Base-by-base conservation (phyloP, 257 asterid species). In the Nicotiana otophora region DNA sequence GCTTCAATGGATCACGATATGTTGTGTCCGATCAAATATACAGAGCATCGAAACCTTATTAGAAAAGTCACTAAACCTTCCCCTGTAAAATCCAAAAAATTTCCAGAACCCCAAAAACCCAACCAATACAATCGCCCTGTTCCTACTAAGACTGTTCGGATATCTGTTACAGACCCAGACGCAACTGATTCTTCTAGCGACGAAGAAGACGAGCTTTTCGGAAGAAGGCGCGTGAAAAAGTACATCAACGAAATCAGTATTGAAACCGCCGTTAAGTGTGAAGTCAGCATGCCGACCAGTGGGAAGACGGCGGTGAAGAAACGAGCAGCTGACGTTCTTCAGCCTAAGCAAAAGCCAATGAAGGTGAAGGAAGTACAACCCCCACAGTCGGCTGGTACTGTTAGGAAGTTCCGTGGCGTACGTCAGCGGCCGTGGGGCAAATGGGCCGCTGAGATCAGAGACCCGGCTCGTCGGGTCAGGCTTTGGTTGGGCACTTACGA, bases 141-240 rank as follows among this genome's bases (percentile, higher is more conserved):
- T 10, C 90, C 92, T 10, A 89, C 92, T 0, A 91, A 53, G 80
- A 82, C 90, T 0, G 90, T 95, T 2, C 82, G 92, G 54, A 85
- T 95, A 10, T 84, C 92, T 0, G 92, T 93, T 0, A 91, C 92
- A 0, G 99, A 95, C 78, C 91, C 95, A 0, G 91, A 95, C 33
- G 99, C 99, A 12, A 95, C 99, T 0, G 99, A 95, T 62, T 95
- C 99, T 1, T 90, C 96, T 5, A 84, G 94, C 62, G 98, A 88
- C 28, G 99, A 92, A 2, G 97, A 93, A 1, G 95, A 84, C 3
- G 85, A 61, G 61, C 83, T 88, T 9, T 90, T 95, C 16, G 83
- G 82, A 1, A 76, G 91, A 31, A 91, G 80, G n/a, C 89, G 98
- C 0, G 93, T 92, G 8, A 95, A 90, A 86, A 88, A 82, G 1